A percentile compares a stretch with the other conserved stretches of the same genome.
These are phyloP conservation scores for Psilocybe tampanensis DNA, from an alignment of 768 basidiomycete species.

Conservation along the genomic window DNA sequence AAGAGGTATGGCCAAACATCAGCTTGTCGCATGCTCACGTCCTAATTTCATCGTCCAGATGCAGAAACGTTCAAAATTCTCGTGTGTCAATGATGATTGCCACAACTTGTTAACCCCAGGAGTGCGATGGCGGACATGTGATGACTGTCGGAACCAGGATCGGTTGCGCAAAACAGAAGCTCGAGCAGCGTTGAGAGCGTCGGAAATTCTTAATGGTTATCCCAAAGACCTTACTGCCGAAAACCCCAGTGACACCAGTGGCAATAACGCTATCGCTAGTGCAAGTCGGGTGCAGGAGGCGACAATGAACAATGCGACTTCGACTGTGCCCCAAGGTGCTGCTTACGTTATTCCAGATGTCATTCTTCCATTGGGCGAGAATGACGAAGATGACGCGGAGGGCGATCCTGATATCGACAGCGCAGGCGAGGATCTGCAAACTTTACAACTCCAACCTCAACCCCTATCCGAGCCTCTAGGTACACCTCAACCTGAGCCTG, in stretches of 20 bases:
- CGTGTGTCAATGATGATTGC: slow-evolving; percentile 42
- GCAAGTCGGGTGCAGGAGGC: too few relatives aligned
- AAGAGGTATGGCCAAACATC: too few relatives aligned
- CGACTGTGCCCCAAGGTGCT: too few relatives aligned
- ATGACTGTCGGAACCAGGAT: slow-evolving; percentile 42
- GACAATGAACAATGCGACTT: slow-evolving; percentile 9
- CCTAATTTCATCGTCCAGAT: too few relatives aligned
- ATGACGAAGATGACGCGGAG: slow-evolving; percentile 11
- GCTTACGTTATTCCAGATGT: not conserved
- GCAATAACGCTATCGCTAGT: too few relatives aligned
- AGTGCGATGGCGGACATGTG: slow-evolving; percentile 52
- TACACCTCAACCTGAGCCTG: not conserved
- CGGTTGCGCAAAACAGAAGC: slow-evolving; percentile 28
- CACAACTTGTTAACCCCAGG: slow-evolving; percentile 44
- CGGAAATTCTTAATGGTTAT: too few relatives aligned
- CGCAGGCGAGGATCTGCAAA: slow-evolving; percentile 2
- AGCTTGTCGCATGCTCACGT: too few relatives aligned
- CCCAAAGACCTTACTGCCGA: too few relatives aligned
- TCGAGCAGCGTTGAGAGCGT: not conserved
- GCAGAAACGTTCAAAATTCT: slow-evolving; percentile 21
- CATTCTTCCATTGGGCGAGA: not conserved
- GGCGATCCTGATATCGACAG: slow-evolving; percentile 3
- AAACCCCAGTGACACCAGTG: too few relatives aligned
- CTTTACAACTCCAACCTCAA: not conserved
- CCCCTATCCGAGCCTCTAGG: not conserved